phyloP scores from a whole-genome alignment of 768 basidiomycete species.

The Boletus fagicola region DNA sequence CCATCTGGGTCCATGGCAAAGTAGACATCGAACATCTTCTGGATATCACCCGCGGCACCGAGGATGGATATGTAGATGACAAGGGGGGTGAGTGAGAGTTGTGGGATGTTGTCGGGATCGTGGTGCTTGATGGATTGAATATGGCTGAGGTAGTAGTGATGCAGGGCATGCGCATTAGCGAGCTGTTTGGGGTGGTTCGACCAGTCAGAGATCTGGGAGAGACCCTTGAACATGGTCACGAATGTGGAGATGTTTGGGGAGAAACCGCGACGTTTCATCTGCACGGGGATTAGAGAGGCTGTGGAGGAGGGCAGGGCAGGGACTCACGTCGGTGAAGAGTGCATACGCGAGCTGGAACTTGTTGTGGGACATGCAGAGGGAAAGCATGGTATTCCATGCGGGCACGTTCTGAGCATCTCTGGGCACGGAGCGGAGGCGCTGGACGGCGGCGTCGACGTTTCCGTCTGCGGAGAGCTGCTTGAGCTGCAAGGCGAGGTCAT shows the following conservation, averaged over 20 bases:
- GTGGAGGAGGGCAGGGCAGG: conserved; percentile 11
- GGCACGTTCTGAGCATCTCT: conserved; percentile 70
- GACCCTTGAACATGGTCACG: conserved; percentile 65
- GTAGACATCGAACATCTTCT: conserved; percentile 75
- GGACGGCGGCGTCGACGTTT: conserved; percentile 60
- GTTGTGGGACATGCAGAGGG: conserved; percentile 54
- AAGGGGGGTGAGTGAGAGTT: conserved; percentile 47
- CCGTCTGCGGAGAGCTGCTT: conserved; percentile 54
- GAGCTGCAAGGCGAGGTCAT: conserved; percentile 58
- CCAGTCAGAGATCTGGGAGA: conserved; percentile 65
- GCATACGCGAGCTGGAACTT: conserved; percentile 59
- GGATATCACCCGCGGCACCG: conserved; percentile 54
- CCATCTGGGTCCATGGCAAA: conserved; percentile 64
- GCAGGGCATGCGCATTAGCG: conserved; percentile 56
- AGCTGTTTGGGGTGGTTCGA: conserved; percentile 56
- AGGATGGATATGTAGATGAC: conserved; percentile 67
- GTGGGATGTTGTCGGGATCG: conserved; percentile 46
- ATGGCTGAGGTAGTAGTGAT: conserved; percentile 54
- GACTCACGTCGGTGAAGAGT: conserved; percentile 67
- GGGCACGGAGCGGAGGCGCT: conserved; percentile 66
- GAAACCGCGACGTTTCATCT: conserved; percentile 88
- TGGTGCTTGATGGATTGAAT: conserved; percentile 47
- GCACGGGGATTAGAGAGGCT: conserved; percentile 5
- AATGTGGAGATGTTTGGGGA: conserved; percentile 66
- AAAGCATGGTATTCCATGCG: conserved; percentile 81